phyloP scores from a whole-genome alignment of 2,329 filamentous ascomycete species.

The Septoria linicola region DNA sequence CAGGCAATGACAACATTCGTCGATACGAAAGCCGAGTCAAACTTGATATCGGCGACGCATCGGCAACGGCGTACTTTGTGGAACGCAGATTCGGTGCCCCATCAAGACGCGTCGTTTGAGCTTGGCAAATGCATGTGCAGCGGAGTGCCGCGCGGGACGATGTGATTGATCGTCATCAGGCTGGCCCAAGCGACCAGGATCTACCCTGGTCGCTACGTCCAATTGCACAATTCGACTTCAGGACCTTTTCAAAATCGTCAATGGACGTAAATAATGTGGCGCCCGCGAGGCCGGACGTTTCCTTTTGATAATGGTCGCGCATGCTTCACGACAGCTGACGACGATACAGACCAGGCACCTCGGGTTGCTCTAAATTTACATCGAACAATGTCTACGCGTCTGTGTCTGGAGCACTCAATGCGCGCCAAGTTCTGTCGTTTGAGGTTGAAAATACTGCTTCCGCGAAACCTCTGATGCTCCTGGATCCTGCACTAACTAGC shows the following conservation, averaged over 20 bases:
- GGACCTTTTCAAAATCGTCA: slow-evolving; percentile 1
- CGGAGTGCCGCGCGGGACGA: neutral
- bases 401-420: neutral
- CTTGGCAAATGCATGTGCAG: neutral
- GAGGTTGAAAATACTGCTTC: slow-evolving; percentile 4
- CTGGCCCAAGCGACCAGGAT: neutral
- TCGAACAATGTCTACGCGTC: no score
- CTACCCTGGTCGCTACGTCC: neutral
- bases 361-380: no score
- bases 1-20: no score
- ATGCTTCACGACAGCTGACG: no score
- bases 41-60: neutral
- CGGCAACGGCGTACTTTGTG: no score
- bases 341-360: no score
- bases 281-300: no score
- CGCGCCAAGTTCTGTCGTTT: slow-evolving; percentile 8
- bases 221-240: neutral
- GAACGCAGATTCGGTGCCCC: no score
- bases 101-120: neutral
- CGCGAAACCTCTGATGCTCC: neutral
- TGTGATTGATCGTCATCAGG: neutral
- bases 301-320: no score
- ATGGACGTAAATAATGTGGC: no score
- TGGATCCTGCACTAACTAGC: no score
- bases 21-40: neutral